Conservation (phyloP, 345 rosid genomes). For the Acer campestre region DNA sequence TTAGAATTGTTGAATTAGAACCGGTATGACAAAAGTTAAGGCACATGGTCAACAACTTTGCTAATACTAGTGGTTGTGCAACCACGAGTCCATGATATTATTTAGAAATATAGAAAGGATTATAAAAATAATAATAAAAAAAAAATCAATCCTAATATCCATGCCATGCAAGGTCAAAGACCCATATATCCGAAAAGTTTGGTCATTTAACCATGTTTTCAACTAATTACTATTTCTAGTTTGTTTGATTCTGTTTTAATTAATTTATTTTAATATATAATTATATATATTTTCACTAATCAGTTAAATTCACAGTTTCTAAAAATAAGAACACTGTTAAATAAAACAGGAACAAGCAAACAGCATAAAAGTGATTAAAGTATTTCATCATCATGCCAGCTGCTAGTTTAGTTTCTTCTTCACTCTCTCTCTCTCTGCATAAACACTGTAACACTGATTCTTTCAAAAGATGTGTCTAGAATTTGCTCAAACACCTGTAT, state of each 20-base stretch:
- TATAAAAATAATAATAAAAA: too few species aligned
- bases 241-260: neutral
- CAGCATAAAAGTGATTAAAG: neutral
- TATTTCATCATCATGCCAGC: slow-evolving; percentile 11
- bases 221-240: neutral
- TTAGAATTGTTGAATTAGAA: too few species aligned
- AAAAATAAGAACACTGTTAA: too few species aligned
- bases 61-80: too few species aligned
- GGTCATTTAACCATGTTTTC: neutral
- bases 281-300: too few species aligned
- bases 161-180: neutral
- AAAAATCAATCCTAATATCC: too few species aligned
- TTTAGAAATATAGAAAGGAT: too few species aligned
- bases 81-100: too few species aligned
- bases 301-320: neutral
- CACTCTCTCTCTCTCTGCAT: neutral
- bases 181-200: neutral
- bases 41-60: too few species aligned
- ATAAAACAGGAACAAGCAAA: neutral
- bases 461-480: neutral
- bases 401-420: neutral
- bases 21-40: too few species aligned
- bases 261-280: too few species aligned
- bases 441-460: neutral
- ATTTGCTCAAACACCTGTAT: neutral